Evolutionary conservation across 2,329 filamentous ascomycete genomes (phyloP).

Genomic region (Fusarium globosum): DNA sequence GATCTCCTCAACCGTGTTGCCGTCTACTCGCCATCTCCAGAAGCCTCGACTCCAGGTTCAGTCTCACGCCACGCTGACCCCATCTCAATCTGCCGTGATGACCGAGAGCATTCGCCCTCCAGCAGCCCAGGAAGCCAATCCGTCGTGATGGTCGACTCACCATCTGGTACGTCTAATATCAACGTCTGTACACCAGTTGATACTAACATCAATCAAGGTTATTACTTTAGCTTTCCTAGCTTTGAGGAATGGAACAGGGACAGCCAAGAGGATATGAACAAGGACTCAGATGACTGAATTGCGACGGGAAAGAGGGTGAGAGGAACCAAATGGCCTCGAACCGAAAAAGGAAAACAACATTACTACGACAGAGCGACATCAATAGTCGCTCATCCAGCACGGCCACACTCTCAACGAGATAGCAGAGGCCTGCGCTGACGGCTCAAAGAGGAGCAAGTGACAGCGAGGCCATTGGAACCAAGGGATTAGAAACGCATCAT

Average conservation of each 20-base stretch:
- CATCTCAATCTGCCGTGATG: conserved; percentile 40
- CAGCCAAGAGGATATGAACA: conserved; percentile 40
- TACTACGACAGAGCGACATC: conserved; percentile 21
- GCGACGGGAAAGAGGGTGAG: conserved; percentile 22
- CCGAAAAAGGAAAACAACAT: conserved; percentile 29
- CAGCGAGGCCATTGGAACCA: conserved; percentile 28
- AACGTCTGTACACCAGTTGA: conserved; percentile 44
- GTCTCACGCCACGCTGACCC: conserved; percentile 38
- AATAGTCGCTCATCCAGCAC: conserved; percentile 18
- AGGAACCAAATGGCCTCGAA: conserved; percentile 31
- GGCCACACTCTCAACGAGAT: conserved; percentile 14
- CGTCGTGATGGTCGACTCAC: conserved; percentile 42
- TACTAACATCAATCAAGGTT: conserved; percentile 50
- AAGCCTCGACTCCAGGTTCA: conserved; percentile 31
- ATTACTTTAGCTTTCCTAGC: conserved; percentile 79
- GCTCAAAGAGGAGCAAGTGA: conserved; percentile 28
- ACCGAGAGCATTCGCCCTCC: conserved; percentile 35
- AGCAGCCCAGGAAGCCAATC: conserved; percentile 40
- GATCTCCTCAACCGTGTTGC: conserved; percentile 67
- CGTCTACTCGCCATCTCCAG: conserved; percentile 53
- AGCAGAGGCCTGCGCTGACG: conserved; percentile 3
- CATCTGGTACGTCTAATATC: conserved; percentile 39
- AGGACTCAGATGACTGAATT: conserved; percentile 43
- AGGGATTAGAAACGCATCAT: conserved; percentile 19
- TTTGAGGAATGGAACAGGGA: conserved; percentile 74